Evolutionary conservation across 345 rosid genomes (phyloP), one percentile per base, ranked within the genome.

Genomic region (Eucalyptus dawsonii): DNA sequence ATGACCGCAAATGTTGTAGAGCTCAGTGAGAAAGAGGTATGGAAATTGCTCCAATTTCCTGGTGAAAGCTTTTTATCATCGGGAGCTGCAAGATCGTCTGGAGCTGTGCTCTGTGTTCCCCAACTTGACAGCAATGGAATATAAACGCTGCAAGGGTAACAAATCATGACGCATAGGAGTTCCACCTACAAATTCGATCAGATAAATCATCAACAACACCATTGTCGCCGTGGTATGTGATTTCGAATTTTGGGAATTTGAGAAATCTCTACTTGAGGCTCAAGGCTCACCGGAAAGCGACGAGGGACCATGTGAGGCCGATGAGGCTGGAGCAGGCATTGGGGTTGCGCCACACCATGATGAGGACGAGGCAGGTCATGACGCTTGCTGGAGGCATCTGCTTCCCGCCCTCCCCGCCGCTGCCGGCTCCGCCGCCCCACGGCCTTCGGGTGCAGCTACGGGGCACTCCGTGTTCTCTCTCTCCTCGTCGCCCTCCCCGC

Each of bases 281-380:
- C 56, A 17, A 51, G 42, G 80, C 44, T 69, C 87, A 95, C 98
- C 97, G 90, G 93, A 93, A 97, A 50, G 98, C 94, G 89, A 97
- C 89, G 51, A 97, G 96, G 69, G 99, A 95, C 98, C 99, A 97
- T n/a, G 90, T 89, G n/a, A 97, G 97, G 47, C 99, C 99, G 45
- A 97, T 92, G n/a, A 97, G 95, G 91, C 99, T 97, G 11, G 99
- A 97, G 92, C 97, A 97, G 12, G 98, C 95, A 93, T 96, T 97
- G 87, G 98, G 99, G 9, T 8, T 97, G 83, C 99, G 88, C 97
- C 97, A 97, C 14, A 97, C 99, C 99, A 97, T 97, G 91, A 97
- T 96, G 89, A 97, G 90, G 51, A 97, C 97, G 50, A 97, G 95
- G 54, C 99, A 93, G 40, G 98, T 97, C 98, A 97, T 95, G 42